Percentiles rank a stretch among this genome's conserved stretches.
phyloP scores from a whole-genome alignment of 106 monocot species.

The Phalaenopsis equestris region DNA sequence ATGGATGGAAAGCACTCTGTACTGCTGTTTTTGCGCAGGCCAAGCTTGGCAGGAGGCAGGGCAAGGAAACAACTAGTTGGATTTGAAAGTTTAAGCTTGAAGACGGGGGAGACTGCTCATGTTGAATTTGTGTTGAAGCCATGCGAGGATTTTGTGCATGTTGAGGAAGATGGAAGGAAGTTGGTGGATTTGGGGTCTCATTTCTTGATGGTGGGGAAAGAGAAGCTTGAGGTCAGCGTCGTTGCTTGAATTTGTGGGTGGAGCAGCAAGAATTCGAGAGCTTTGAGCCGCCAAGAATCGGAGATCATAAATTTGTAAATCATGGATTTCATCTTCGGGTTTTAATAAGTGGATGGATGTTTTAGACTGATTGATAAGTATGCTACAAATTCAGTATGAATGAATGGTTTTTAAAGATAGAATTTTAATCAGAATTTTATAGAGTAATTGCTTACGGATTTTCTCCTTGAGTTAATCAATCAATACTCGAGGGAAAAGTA shows the following conservation, averaged over 20 bases:
- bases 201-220: conserved; percentile 48
- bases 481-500: too few relatives aligned
- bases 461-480: too few relatives aligned
- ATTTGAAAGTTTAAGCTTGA: conserved; percentile 46
- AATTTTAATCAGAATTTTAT: too few relatives aligned
- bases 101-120: conserved; percentile 29
- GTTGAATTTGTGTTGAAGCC: conserved; percentile 49
- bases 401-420: too few relatives aligned
- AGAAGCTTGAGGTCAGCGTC: conserved; percentile 36
- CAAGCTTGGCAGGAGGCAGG: conserved; percentile 5
- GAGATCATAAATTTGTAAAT: not conserved
- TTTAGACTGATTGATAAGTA: too few relatives aligned
- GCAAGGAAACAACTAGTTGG: conserved; percentile 60
- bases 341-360: too few relatives aligned
- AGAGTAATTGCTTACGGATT: too few relatives aligned
- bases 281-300: not conserved
- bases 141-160: conserved; percentile 51
- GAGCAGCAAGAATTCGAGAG: not conserved
- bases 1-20: conserved; percentile 71
- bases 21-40: conserved; percentile 45
- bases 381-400: too few relatives aligned
- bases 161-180: conserved; percentile 41
- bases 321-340: not conserved
- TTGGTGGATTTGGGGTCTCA: conserved; percentile 61
- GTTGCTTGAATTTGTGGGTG: conserved; percentile 11